A percentile compares a stretch with the other conserved stretches of the same genome.
Evolutionary conservation across 257 asterid species (phyloP).

Genomic region (Anisodus acutangulus): DNA sequence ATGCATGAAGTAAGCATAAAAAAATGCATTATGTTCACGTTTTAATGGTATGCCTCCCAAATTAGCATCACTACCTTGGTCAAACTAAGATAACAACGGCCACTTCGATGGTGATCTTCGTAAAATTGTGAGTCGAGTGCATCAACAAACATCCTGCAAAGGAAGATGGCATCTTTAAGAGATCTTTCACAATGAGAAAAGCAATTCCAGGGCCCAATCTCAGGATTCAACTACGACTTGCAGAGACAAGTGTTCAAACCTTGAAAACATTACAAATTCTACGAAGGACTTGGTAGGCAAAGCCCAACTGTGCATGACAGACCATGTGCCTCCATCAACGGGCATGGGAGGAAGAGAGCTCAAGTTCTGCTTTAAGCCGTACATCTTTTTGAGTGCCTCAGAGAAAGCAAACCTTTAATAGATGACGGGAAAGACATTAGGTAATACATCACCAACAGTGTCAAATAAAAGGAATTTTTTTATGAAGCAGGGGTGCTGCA

Average conservation of each 20-base stretch:
- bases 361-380: constrained; percentile 67
- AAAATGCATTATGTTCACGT: constrained; percentile 13
- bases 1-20: neutral
- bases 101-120: constrained; percentile 68
- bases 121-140: constrained; percentile 71
- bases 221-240: neutral
- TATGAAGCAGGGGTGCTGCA: neutral
- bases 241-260: constrained; percentile 49
- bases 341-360: constrained; percentile 87
- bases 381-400: constrained; percentile 83
- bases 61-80: constrained; percentile 56
- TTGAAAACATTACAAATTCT: constrained; percentile 95
- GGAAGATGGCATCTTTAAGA: constrained; percentile 17
- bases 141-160: constrained; percentile 86
- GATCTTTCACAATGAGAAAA: neutral
- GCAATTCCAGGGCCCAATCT: neutral
- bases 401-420: constrained; percentile 72
- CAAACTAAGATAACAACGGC: constrained; percentile 73
- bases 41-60: constrained; percentile 8
- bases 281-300: constrained; percentile 87
- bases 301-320: constrained; percentile 92
- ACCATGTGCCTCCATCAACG: constrained; percentile 73
- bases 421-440: constrained; percentile 14
- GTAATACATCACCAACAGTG: neutral
- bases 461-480: neutral